Evolutionary conservation across 2,329 filamentous ascomycete species (phyloP), one percentile per base, ranked within the genome.

Genomic region (Aspergillus pseudotamarii): DNA sequence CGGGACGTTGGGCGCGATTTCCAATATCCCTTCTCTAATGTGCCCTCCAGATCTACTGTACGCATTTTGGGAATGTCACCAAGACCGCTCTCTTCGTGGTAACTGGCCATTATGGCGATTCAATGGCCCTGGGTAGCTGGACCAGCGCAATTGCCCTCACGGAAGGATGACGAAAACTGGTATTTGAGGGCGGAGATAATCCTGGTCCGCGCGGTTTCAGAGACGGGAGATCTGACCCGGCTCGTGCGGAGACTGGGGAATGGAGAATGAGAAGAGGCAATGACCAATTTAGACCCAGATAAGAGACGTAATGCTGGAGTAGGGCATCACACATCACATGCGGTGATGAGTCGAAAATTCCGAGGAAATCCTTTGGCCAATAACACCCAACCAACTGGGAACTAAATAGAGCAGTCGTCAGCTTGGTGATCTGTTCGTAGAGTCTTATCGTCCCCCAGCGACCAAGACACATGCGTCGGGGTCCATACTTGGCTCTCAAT

Each of bases 101-200:
- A 38, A 26, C 21, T 55, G 2, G 51, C 11, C n/a, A 36, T 55
- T 6, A 26, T 55, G 51, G 30, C 3, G 34, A 26, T 23, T 38
- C 14, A 23, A 36, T 55, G 6, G 10, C 34, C 51, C 16, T 6
- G 9, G 23, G 14, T n/a, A 55, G 14, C 32, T 38, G 3, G 28
- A 19, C 19, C 9, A 32, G 48, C 51, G n/a, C 32, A 28, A 19
- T 55, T n/a, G 36, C n/a, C 34, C 51, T 16, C 51, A 6, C 5
- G 14, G 32, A 26, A 55, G n/a, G 26, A 55, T 55, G 32, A 55
- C 51, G 28, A 55, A 38, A 38, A 30, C 32, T 30, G 28, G 32
- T 55, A 55, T 55, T 55, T 55, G 32, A 55, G 51, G 28, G 34
- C n/a, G 34, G 32, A 36, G n/a, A 36, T n/a, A 28, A 54, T 54